phyloP scores from a whole-genome alignment of 2,329 filamentous ascomycete genomes.

The Rhynchosporium secalis region DNA sequence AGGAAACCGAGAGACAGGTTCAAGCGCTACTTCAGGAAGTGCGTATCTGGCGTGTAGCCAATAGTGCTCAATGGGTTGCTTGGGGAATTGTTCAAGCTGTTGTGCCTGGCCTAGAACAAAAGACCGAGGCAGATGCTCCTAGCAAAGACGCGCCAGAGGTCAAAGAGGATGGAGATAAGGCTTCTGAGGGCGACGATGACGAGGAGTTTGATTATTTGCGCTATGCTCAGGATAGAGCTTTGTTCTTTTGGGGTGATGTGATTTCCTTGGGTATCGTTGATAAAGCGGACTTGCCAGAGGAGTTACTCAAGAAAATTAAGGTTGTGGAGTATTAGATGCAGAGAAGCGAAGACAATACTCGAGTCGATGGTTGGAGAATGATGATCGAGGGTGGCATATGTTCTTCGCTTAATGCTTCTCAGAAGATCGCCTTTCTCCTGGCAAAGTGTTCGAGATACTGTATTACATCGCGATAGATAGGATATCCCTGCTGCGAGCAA shows the following conservation, averaged over 20 bases:
- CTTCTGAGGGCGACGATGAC: conserved; percentile 34
- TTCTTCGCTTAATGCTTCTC: neutral
- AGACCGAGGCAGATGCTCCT: conserved; percentile 5
- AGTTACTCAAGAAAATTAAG: conserved; percentile 66
- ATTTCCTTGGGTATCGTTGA: conserved; percentile 73
- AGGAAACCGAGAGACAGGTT: conserved; percentile 66
- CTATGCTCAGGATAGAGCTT: conserved; percentile 85
- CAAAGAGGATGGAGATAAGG: conserved; percentile 19
- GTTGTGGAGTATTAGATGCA: conserved; percentile 55
- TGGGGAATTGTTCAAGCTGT: conserved; percentile 98
- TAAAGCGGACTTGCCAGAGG: conserved; percentile 72
- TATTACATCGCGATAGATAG: conserved; percentile 2
- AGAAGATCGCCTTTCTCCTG: conserved; percentile 2
- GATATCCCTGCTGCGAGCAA: conserved; percentile 14
- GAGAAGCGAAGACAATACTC: neutral
- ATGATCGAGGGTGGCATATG: neutral
- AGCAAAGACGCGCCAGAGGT: conserved; percentile 10
- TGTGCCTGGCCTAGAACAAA: conserved; percentile 61
- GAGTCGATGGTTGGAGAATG: neutral
- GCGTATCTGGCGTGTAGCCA: conserved; percentile 81
- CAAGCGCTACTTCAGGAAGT: conserved; percentile 74
- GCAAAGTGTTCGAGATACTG: neutral
- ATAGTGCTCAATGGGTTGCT: conserved; percentile 87
- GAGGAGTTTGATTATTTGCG: conserved; percentile 88
- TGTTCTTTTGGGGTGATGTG: conserved; percentile 95